Base-by-base conservation (phyloP, 139 green algal genomes). In the Chlorella sp. region DNA sequence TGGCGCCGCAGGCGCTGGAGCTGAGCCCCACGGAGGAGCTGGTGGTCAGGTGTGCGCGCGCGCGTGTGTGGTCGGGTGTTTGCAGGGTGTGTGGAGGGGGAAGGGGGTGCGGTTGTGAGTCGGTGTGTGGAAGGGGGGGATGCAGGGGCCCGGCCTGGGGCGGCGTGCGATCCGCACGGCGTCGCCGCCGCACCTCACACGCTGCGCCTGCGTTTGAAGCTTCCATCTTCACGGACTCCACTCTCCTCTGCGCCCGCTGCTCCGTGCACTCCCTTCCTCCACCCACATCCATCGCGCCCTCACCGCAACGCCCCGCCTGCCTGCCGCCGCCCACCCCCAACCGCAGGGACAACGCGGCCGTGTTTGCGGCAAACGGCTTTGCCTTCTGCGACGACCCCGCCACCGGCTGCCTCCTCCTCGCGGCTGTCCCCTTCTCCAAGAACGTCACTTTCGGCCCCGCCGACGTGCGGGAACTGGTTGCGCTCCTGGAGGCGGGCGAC, bases 281-380 rank as follows among this genome's bases (percentile, higher is more conserved):
- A n/a, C n/a, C n/a, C n/a, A n/a, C n/a, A n/a, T n/a, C n/a, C n/a
- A n/a, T n/a, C n/a, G n/a, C n/a, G n/a, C n/a, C n/a, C n/a, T n/a
- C n/a, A n/a, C n/a, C n/a, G n/a, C n/a, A n/a, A n/a, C n/a, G n/a
- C n/a, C n/a, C n/a, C n/a, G n/a, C n/a, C n/a, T n/a, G n/a, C n/a
- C n/a, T n/a, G n/a, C n/a, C n/a, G n/a, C n/a, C n/a, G n/a, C n/a
- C n/a, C n/a, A n/a, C n/a, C n/a, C n/a, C n/a, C n/a, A n/a, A n/a
- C 42, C 38, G 67, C 69, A 83, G 86, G 43, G 88, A 94, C 31
- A 82, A 97, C 79, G 11, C 94, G 23, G 72, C 87, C 3, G 73
- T 92, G 27, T 97, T 97, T 73, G 71, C 79, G 3, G 45, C 65
- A 9, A 98, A 97, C 64, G 96, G 96, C 21, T 99, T 99, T 80